Base-by-base conservation (phyloP, 495 filamentous ascomycete genomes). In the Cetradonia linearis region DNA sequence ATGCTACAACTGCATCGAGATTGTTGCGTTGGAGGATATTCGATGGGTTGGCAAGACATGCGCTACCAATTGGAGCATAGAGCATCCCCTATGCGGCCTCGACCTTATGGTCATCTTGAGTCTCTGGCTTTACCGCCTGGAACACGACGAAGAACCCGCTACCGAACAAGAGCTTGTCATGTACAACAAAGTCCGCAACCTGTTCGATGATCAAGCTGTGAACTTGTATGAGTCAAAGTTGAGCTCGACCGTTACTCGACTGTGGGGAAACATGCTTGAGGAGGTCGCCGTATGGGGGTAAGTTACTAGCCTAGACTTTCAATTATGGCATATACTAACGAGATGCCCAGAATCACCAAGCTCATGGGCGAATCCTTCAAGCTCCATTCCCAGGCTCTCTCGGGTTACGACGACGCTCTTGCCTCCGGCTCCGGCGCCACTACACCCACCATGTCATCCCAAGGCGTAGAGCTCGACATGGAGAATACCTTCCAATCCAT, bases 61-160 rank as follows among this genome's bases (percentile, higher is more conserved):
- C 57, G 89, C 93, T 53, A 95, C 93, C 56, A 97, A 98, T 77
- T 98, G 93, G 93, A 98, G 93, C 74, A 86, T 97, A 50, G 93
- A 98, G 77, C 93, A 98, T 71, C 93, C 94, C 34, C 84, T 98
- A 42, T 95, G 91, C 70, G 94, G 91, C 64, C 81, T 98, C 74
- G 93, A 98, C 73, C 80, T 98, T 68, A 96, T 98, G 86, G 92
- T 98, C 76, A 96, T 96, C 66, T 88, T 98, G 68, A 96, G 87
- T 70, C 78, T 98, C 65, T 98, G 93, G 93, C 84, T 98, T 68
- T 96, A 95, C 77, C 88, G 89, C 74, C 85, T 98, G 77, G 93
- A 98, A 88, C 90, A 96, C 78, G 93, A 98, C 80, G 89, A 94
- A 65, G 94, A 97, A 75, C 84, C 86, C 13, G 89, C 91, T 23